Evolutionary conservation across 257 asterid species (phyloP).

Genomic region (Nicotiana sylvestris): DNA sequence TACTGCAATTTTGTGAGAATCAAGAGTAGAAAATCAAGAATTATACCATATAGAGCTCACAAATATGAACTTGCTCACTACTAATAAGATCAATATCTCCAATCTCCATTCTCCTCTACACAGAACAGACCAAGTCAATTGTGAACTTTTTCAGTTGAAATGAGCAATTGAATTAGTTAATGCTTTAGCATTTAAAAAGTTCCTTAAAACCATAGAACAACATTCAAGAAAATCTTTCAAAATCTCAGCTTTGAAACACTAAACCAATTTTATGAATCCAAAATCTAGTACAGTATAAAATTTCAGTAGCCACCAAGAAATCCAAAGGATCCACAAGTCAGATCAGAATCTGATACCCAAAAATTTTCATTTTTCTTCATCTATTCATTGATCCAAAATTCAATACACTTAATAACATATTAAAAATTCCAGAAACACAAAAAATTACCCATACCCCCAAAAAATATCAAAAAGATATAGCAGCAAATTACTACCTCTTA

Average conservation of each 20-base stretch:
- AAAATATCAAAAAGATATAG: background rate
- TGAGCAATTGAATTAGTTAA: background rate
- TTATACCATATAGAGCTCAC: background rate
- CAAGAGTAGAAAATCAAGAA: background rate
- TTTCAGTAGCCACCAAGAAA: background rate
- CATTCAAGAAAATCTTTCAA: background rate
- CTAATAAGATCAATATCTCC: background rate
- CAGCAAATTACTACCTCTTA: slow-evolving; percentile 1
- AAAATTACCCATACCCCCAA: background rate
- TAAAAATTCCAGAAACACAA: background rate
- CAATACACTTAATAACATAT: background rate
- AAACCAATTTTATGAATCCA: background rate
- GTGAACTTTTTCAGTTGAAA: background rate
- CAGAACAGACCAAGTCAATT: background rate
- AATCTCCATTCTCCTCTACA: background rate
- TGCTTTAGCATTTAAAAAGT: background rate
- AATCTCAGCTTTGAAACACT: background rate
- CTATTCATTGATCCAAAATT: background rate
- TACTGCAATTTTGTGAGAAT: background rate
- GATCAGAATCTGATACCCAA: background rate
- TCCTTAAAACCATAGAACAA: background rate
- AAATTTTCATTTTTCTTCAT: background rate
- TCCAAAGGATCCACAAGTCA: slow-evolving; percentile 4
- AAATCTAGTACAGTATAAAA: background rate
- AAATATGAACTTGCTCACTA: background rate